Evolutionary conservation across 352 stramenopile genomes (phyloP).

Genomic region (Globisporangium cederbergense): DNA sequence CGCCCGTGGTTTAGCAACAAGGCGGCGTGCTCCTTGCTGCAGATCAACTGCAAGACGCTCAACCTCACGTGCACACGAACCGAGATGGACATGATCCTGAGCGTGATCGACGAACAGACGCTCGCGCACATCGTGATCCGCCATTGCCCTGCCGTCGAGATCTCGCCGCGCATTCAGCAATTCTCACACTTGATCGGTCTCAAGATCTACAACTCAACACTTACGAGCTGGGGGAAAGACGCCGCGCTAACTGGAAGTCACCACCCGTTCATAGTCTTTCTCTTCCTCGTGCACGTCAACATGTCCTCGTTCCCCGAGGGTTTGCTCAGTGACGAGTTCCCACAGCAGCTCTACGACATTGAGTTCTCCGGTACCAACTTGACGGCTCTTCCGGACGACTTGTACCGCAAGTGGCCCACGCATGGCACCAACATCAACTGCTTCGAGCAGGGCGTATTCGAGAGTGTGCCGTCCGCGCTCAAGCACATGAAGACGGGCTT

Average conservation of each 20-base stretch:
- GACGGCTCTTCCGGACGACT: slow-evolving; percentile 24
- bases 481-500: slow-evolving; percentile 19
- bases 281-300: slow-evolving; percentile 34
- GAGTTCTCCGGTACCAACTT: slow-evolving; percentile 43
- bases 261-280: slow-evolving; percentile 25
- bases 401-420: slow-evolving; percentile 28
- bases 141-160: slow-evolving; percentile 34
- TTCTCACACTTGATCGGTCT: slow-evolving; percentile 32
- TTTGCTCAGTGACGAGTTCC: slow-evolving; percentile 33
- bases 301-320: slow-evolving; percentile 33
- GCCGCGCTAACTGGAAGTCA: slow-evolving; percentile 23
- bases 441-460: slow-evolving; percentile 24
- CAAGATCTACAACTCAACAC: slow-evolving; percentile 45
- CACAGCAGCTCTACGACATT: slow-evolving; percentile 28
- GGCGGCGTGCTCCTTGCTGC: slow-evolving; percentile 26
- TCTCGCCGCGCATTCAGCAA: slow-evolving; percentile 19
- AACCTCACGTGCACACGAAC: slow-evolving; percentile 6
- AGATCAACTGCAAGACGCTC: slow-evolving; percentile 21
- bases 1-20: slow-evolving; percentile 26
- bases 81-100: slow-evolving; percentile 22
- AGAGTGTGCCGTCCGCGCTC: slow-evolving; percentile 15
- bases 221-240: slow-evolving; percentile 22
- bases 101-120: slow-evolving; percentile 18
- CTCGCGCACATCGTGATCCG: slow-evolving; percentile 30
- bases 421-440: neutral